Percentiles rank a stretch among this genome's conserved stretches.
Conservation (phyloP, 2,329 filamentous ascomycete species). For the Ceratocystis ficicola region DNA sequence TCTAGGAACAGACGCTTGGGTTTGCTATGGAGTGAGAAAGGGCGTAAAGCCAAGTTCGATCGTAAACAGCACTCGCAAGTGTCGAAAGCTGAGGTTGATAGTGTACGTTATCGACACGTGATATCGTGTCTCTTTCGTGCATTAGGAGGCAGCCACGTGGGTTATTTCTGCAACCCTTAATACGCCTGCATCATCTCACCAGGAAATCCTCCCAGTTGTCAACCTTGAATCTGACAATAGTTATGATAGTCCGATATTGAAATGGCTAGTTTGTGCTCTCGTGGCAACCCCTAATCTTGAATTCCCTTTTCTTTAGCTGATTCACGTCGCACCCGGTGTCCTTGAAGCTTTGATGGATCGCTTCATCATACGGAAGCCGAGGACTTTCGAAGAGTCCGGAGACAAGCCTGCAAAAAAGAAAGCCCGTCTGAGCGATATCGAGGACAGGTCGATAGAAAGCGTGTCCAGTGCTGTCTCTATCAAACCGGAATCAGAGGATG, state of each 20-base stretch:
- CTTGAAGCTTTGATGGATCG: conserved; percentile 8
- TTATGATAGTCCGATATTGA: neutral
- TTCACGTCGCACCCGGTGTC: neutral
- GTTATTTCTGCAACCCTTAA: neutral
- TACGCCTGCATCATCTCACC: neutral
- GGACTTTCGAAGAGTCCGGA: neutral
- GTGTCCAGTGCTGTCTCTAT: neutral
- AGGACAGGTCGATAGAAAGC: neutral
- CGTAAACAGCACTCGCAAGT: too few relatives aligned
- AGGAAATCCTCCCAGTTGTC: neutral
- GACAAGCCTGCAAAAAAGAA: conserved; percentile 9
- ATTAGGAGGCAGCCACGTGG: neutral
- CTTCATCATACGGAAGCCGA: conserved; percentile 12
- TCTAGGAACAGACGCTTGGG: neutral
- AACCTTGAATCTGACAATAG: neutral
- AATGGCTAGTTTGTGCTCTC: neutral
- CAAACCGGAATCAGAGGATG: neutral
- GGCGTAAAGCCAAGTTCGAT: neutral
- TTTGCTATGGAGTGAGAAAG: neutral
- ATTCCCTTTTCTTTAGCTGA: neutral
- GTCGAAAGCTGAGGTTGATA: neutral
- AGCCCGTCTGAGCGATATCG: conserved; percentile 2
- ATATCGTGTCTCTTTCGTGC: neutral
- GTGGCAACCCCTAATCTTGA: neutral
- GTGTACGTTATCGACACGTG: conserved; percentile 8